Base-by-base conservation (phyloP, 805 yeast genomes). In the Gaillardinia entomophila region DNA sequence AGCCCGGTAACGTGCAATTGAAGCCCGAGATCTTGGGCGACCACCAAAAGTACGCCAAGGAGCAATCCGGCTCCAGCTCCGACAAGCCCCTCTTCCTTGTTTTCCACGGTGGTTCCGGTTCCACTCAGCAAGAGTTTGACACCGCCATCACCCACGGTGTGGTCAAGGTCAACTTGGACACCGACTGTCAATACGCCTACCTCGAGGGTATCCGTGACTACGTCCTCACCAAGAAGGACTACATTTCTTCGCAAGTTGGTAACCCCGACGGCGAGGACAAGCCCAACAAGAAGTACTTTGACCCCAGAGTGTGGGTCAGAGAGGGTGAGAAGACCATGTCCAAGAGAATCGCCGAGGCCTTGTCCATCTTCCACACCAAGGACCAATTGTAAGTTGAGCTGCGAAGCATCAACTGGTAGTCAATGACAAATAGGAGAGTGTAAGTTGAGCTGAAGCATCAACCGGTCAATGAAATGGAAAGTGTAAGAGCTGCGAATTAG, bases 251-350 rank as follows among this genome's bases (percentile, higher is more conserved):
- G 37, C 84, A 70, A 70, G 96, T 92, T 56, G 98, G 98, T 72
- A 92, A 92, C 94, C 98, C 98, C 72, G 96, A 90, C 15, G 98
- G 97, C 68, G 90, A 73, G 36, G 97, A 92, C 73, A 85, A 87
- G 78, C 98, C 98, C 74, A 92, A 92, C 90, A 92, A 92, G 89
- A 92, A 92, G 77, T 88, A 73, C 87, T 92, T 87, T 64, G 98
- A 92, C 75, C 98, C 98, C 73, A 90, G 98, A 82, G 97, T 89
- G 70, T 92, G 98, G 98, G 97, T 92, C 50, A 89, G 97, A 79
- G 97, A 90, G 75, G 97, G 98, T 78, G 98, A 92, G 79, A 88
- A 88, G 88, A 88, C 97, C 61, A 90, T 92, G 97, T 50, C 79
- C 49, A 70, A 66, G 50, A 86, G 97, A 81, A 75, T 92, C 57